These are phyloP conservation scores for Theobroma grandiflorum DNA, from an alignment of 441 rosid genomes.

Conservation along the genomic window DNA sequence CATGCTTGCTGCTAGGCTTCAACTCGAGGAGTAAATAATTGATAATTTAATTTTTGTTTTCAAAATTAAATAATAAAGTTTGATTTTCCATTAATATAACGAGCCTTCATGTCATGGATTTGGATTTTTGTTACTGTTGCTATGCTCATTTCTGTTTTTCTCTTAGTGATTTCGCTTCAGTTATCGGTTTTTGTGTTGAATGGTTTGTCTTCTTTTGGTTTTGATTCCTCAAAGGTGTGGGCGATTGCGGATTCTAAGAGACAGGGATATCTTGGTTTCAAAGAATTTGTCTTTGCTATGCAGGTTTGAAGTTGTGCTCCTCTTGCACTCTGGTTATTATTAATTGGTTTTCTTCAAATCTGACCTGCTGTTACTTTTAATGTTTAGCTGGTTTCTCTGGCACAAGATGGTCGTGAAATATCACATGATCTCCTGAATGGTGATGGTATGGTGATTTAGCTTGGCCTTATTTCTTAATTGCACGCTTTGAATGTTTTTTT, in stretches of 20 bases:
- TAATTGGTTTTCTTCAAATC: constrained; percentile 12
- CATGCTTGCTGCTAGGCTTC: neutral
- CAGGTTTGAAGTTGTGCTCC: constrained; percentile 53
- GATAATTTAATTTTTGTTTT: too few species aligned
- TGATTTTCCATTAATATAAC: neutral
- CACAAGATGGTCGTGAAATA: constrained; percentile 78
- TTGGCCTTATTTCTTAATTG: neutral
- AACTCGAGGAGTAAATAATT: neutral
- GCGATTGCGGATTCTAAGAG: constrained; percentile 89
- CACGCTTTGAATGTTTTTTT: constrained; percentile 1
- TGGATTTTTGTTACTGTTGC: neutral
- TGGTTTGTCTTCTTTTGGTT: neutral
- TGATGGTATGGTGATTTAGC: constrained; percentile 43
- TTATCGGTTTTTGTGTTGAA: constrained; percentile 18
- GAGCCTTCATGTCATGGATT: neutral
- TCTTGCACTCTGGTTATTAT: constrained; percentile 2
- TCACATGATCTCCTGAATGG: constrained; percentile 60
- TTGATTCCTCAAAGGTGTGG: constrained; percentile 70
- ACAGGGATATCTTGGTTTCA: constrained; percentile 84
- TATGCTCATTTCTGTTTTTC: neutral
- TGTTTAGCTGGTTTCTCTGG: constrained; percentile 75
- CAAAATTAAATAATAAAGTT: neutral
- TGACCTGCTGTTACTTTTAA: constrained; percentile 31
- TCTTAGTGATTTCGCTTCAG: constrained; percentile 10
- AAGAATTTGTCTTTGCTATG: constrained; percentile 82